These are phyloP conservation scores for Spinellus fusiger DNA, from an alignment of 192 early-diverging fungal species.

Conservation along the genomic window DNA sequence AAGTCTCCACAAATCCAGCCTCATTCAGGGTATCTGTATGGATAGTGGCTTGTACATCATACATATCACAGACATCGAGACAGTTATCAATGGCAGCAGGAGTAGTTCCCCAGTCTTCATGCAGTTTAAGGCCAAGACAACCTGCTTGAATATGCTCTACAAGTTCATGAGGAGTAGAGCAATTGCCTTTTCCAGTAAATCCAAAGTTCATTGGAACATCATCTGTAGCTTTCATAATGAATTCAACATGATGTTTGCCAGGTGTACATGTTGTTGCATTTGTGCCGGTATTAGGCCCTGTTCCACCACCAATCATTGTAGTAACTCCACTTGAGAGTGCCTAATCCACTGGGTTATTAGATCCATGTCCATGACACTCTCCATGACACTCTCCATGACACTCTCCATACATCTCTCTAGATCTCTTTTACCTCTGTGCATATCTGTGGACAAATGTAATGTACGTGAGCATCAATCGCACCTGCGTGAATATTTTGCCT, in stretches of 20 bases:
- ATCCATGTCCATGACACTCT: not conserved
- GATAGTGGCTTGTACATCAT: constrained; percentile 85
- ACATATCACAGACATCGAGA: constrained; percentile 76
- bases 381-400: not conserved
- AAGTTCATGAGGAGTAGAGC: constrained; percentile 55
- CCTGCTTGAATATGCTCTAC: constrained; percentile 83
- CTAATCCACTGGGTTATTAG: constrained; percentile 35
- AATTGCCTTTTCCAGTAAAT: constrained; percentile 94
- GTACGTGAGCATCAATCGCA: constrained; percentile 90
- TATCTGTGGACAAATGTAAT: constrained; percentile 93
- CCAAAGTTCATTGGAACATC: constrained; percentile 88
- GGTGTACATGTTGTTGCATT: constrained; percentile 97
- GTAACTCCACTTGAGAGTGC: constrained; percentile 74
- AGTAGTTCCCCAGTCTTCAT: constrained; percentile 97
- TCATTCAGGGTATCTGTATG: constrained; percentile 98
- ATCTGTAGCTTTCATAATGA: constrained; percentile 90
- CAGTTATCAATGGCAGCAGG: constrained; percentile 91
- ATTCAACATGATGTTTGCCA: constrained; percentile 72
- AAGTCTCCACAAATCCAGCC: constrained; percentile 90
- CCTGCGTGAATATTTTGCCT: constrained; percentile 91
- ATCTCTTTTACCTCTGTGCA: constrained; percentile 58
- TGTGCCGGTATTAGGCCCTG: constrained; percentile 94
- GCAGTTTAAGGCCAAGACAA: constrained; percentile 84
- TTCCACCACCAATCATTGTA: constrained; percentile 85
- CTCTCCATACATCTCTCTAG: not conserved